A percentile compares a stretch with the other conserved stretches of the same genome.
phyloP scores from a whole-genome alignment of 192 early-diverging fungal species.

The Dissophora ornata region DNA sequence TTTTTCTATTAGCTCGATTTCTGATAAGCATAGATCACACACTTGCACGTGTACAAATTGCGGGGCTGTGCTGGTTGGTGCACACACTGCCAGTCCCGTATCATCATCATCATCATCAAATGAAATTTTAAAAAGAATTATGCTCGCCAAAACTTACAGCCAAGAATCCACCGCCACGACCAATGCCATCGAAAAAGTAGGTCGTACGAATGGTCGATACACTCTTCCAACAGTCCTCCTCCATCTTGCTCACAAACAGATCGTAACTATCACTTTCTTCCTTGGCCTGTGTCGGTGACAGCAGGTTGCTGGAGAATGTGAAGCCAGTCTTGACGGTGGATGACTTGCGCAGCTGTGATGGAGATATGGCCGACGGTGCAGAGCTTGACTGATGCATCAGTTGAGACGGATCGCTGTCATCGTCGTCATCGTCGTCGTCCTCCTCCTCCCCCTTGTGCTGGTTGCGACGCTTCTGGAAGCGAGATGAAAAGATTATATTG shows the following conservation, averaged over 20 bases:
- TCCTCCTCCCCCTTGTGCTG: too few species aligned
- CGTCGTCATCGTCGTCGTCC: too few species aligned
- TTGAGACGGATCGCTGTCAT: background rate
- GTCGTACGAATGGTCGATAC: slow-evolving; percentile 48
- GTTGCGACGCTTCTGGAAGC: slow-evolving; percentile 4
- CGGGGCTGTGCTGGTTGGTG: too few species aligned
- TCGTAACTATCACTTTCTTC: slow-evolving; percentile 39
- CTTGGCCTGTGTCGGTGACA: slow-evolving; percentile 9
- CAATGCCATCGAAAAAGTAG: slow-evolving; percentile 56
- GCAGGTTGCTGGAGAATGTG: slow-evolving; percentile 39
- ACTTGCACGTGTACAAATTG: too few species aligned
- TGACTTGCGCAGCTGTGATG: background rate
- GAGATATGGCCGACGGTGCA: slow-evolving; percentile 38
- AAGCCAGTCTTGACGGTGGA: slow-evolving; percentile 13
- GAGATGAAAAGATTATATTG: slow-evolving; percentile 27
- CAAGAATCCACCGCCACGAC: slow-evolving; percentile 48
- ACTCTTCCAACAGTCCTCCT: slow-evolving; percentile 49
- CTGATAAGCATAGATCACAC: too few species aligned
- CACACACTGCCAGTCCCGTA: too few species aligned
- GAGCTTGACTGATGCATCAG: slow-evolving; percentile 22
- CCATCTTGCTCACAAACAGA: slow-evolving; percentile 38
- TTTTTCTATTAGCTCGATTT: too few species aligned
- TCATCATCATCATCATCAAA: too few species aligned
- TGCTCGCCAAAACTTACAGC: too few species aligned
- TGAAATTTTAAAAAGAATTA: background rate